Evolutionary conservation across 2,329 filamentous ascomycete species (phyloP), one percentile per base, ranked within the genome.

Genomic region (Fusarium pseudoanthophilum): DNA sequence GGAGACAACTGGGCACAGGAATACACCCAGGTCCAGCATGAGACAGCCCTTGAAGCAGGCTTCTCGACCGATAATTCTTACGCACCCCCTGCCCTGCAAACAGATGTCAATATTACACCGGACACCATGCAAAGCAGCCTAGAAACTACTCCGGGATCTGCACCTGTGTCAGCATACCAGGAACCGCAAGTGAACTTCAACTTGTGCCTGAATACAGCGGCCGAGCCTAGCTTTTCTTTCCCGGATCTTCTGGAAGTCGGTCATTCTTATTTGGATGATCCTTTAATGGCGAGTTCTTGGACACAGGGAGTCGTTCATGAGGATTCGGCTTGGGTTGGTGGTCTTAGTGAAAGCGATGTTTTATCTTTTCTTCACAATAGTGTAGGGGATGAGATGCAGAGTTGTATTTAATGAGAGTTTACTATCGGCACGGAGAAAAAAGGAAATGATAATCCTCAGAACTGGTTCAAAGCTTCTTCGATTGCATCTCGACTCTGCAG

Each of bases 1-100:
- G 66, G 66, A 3, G 66, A 69, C 15, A 69, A 56, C 11, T 68
- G 64, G 66, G 56, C 51, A 4, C 37, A 40, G 3, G 37, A 64
- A 10, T 40, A 40, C 28, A 36, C 64, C 1, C 26, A 45, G 14
- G 18, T 24, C 11, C 45, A 34, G 1, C 20, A n/a, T 6, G 37
- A 26, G 13, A 34, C 11, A 15, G 21, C 16, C 11, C 42, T 11
- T 5, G 15, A 30, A 1, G 7, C 16, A 13, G 13, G 20, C 16
- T 18, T 49, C 30, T 58, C n/a, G 11, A 5, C 30, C 11, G 24
- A n/a, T 13, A n/a, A 52, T 11, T 18, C 28, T 30, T 21, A 8
- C 11, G 7, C 14, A 20, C 37, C 30, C 15, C 11, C 42, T n/a
- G 14, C 10, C 3, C n/a, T 11, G 11, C 46, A 43, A 15, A 30